These are phyloP conservation scores for Sarocladiaceae sp. DNA, from an alignment of 2,329 filamentous ascomycete species.

Conservation along the genomic window DNA sequence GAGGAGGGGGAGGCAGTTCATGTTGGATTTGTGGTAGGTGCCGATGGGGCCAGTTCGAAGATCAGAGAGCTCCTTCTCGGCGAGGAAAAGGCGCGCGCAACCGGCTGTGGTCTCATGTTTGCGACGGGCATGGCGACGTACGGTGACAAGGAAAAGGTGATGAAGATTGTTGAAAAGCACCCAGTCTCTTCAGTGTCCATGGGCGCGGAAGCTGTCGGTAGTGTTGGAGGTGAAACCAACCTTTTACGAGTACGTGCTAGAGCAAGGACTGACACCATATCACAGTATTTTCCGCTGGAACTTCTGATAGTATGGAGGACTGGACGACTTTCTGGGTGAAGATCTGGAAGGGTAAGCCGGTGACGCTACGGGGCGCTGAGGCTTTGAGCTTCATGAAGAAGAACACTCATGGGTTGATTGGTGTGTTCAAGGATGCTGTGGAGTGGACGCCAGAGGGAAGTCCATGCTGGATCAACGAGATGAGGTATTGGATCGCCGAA, in stretches of 20 bases:
- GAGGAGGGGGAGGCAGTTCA: constrained; percentile 13
- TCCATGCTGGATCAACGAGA: constrained; percentile 27
- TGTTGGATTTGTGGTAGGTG: constrained; percentile 27
- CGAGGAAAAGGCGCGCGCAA: constrained; percentile 17
- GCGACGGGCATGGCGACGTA: constrained; percentile 23
- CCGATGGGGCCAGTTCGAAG: constrained; percentile 25
- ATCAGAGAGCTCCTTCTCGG: constrained; percentile 26
- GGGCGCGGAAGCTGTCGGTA: constrained; percentile 22
- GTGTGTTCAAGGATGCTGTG: constrained; percentile 27
- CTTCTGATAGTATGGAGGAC: constrained; percentile 20
- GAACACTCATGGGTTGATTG: constrained; percentile 21
- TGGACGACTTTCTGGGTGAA: constrained; percentile 33
- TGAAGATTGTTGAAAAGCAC: constrained; percentile 22
- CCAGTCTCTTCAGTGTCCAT: constrained; percentile 26
- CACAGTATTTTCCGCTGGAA: constrained; percentile 19
- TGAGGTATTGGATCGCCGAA: constrained; percentile 31
- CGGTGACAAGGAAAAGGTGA: constrained; percentile 20
- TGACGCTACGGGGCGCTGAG: constrained; percentile 26
- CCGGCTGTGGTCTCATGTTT: constrained; percentile 23
- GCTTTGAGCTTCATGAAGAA: constrained; percentile 27
- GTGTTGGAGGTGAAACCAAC: constrained; percentile 17
- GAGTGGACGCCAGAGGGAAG: constrained; percentile 29
- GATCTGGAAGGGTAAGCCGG: constrained; percentile 25
- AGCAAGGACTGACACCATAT: background rate
- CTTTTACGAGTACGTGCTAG: background rate